A percentile compares a stretch with the other conserved stretches of the same genome.
These are phyloP conservation scores for Plasmodium relictum DNA, from an alignment of 169 alveolate species.

Conservation along the genomic window DNA sequence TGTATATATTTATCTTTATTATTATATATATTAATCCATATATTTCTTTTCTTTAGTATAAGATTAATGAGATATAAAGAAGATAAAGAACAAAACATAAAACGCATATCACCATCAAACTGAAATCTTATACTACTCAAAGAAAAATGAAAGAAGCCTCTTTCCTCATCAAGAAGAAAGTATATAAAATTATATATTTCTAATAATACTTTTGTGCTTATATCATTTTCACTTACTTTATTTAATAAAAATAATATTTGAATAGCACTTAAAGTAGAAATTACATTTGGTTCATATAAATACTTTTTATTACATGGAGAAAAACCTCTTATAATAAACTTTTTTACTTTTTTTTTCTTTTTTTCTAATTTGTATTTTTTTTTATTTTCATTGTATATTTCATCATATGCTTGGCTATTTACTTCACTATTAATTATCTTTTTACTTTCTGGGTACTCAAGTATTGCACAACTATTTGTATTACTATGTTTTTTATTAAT, in stretches of 20 bases:
- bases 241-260: constrained; percentile 74
- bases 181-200: constrained; percentile 50
- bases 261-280: constrained; percentile 78
- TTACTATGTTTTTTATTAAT: neutral
- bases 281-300: constrained; percentile 64
- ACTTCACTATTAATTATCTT: neutral
- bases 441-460: neutral
- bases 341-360: constrained; percentile 34
- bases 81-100: constrained; percentile 48
- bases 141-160: constrained; percentile 50
- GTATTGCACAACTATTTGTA: neutral
- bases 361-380: neutral
- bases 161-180: constrained; percentile 48
- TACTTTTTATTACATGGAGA: constrained; percentile 51
- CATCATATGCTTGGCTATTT: neutral
- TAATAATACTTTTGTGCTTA: constrained; percentile 44
- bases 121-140: constrained; percentile 23
- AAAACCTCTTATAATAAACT: constrained; percentile 57
- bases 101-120: constrained; percentile 73
- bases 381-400: neutral
- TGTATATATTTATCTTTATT: constrained; percentile 26
- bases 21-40: constrained; percentile 6
- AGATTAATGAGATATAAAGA: constrained; percentile 33
- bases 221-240: constrained; percentile 54
- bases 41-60: constrained; percentile 34